Evolutionary conservation across 805 yeast genomes (phyloP).

Genomic region (Millerago galiae): DNA sequence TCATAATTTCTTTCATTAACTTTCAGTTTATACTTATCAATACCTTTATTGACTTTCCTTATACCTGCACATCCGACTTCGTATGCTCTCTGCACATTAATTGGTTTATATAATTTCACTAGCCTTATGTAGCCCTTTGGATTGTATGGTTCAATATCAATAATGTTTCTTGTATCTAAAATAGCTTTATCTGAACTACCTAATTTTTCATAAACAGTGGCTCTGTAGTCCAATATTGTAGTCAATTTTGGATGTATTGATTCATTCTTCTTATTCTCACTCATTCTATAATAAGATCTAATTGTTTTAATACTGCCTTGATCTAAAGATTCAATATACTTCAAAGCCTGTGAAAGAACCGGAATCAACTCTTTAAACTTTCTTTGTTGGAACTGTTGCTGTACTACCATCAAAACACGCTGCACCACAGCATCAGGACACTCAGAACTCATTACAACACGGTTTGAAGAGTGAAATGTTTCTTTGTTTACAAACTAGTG

Average conservation of each 20-base stretch:
- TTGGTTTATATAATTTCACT: constrained; percentile 10
- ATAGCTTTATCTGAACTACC: constrained; percentile 11
- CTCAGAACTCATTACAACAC: not conserved
- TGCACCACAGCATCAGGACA: constrained; percentile 2
- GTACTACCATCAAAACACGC: constrained; percentile 12
- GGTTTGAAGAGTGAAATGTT: not conserved
- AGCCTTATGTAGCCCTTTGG: constrained; percentile 20
- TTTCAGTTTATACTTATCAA: constrained; percentile 4
- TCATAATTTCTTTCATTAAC: constrained; percentile 8
- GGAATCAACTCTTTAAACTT: constrained; percentile 12
- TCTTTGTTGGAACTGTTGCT: constrained; percentile 10
- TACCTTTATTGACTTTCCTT: constrained; percentile 5
- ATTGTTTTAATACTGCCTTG: constrained; percentile 7
- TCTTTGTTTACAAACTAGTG: not conserved
- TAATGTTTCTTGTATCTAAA: constrained; percentile 13
- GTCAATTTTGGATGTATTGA: constrained; percentile 19
- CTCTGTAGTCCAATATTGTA: constrained; percentile 19
- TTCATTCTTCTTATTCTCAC: constrained; percentile 1
- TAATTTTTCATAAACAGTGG: constrained; percentile 18
- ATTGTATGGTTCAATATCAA: constrained; percentile 21
- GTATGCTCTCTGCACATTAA: constrained; percentile 6
- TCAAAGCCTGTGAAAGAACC: constrained; percentile 15
- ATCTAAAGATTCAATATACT: constrained; percentile 15
- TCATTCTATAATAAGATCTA: constrained; percentile 12
- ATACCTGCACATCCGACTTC: constrained; percentile 8